Evolutionary conservation across 2,329 filamentous ascomycete species (phyloP).

Genomic region (Ophiosphaerella narmari): DNA sequence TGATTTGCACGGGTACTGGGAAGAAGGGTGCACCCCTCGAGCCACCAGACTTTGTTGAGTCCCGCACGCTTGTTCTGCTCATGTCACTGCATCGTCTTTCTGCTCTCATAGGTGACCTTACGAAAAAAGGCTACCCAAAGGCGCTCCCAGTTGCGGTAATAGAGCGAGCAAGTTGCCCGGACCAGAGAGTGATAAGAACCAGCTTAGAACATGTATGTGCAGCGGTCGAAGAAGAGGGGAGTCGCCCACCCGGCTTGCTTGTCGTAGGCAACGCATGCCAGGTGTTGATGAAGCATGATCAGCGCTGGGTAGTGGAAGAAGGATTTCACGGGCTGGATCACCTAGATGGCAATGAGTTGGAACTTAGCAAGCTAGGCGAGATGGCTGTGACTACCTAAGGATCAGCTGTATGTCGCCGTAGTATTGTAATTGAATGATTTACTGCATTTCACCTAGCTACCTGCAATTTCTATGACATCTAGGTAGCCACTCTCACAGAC

Average conservation of each 20-base stretch:
- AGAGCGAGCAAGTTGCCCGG: conserved; percentile 89
- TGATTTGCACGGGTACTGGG: conserved; percentile 96
- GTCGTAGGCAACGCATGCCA: conserved; percentile 86
- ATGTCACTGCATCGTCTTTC: conserved; percentile 90
- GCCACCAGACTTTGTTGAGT: conserved; percentile 78
- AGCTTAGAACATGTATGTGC: conserved; percentile 78
- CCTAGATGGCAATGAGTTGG: conserved; percentile 27
- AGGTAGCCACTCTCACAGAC: too few relatives aligned
- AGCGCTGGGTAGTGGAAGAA: conserved; percentile 84
- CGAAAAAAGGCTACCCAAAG: conserved; percentile 65
- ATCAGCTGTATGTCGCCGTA: too few relatives aligned
- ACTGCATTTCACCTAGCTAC: too few relatives aligned
- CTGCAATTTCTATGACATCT: too few relatives aligned
- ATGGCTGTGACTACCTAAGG: conserved; percentile 8
- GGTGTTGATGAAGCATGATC: conserved; percentile 66
- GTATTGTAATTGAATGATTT: too few relatives aligned
- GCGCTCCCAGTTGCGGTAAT: conserved; percentile 89
- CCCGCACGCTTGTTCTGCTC: conserved; percentile 86
- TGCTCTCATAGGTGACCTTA: conserved; percentile 72
- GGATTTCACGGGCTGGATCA: conserved; percentile 76
- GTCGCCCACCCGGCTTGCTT: conserved; percentile 83
- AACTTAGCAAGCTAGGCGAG: conserved; percentile 20
- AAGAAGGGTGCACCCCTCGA: conserved; percentile 81
- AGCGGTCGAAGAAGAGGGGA: conserved; percentile 88
- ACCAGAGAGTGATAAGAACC: conserved; percentile 90